Evolutionary conservation across 495 filamentous ascomycete genomes (phyloP).

Genomic region (Filosporella fistucella): DNA sequence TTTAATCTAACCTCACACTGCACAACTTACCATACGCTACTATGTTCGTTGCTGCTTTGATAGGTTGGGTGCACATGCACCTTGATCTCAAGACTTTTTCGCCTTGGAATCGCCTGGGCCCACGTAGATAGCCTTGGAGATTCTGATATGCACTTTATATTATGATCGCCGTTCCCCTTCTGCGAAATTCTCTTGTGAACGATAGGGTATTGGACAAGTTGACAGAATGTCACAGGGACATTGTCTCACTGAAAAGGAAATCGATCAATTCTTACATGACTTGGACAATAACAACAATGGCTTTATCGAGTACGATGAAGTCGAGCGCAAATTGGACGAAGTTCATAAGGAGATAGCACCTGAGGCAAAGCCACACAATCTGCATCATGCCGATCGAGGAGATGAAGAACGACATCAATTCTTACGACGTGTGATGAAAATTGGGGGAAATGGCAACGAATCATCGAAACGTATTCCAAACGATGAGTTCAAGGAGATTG

Average conservation of each 20-base stretch:
- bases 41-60: too few species aligned
- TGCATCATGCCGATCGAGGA: conserved; percentile 16
- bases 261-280: conserved; percentile 30
- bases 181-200: not conserved
- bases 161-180: too few species aligned
- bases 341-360: conserved; percentile 32
- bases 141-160: too few species aligned
- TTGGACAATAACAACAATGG: conserved; percentile 33
- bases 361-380: conserved; percentile 24
- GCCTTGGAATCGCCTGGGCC: conserved; percentile 4
- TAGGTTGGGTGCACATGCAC: not conserved
- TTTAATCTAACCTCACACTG: too few species aligned
- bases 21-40: too few species aligned
- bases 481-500: conserved; percentile 27
- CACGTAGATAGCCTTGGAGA: not conserved
- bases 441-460: conserved; percentile 18
- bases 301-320: conserved; percentile 30
- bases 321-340: conserved; percentile 32
- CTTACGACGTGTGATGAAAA: conserved; percentile 30
- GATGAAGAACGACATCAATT: conserved; percentile 29
- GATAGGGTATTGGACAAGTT: too few species aligned
- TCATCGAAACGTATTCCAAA: conserved; percentile 27
- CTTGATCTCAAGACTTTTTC: not conserved
- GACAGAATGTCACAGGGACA: conserved; percentile 4
- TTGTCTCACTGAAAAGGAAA: conserved; percentile 26